Evolutionary conservation across 306 rosid species (phyloP), one percentile per base, ranked within the genome.

Genomic region (Dalbergia oliveri): DNA sequence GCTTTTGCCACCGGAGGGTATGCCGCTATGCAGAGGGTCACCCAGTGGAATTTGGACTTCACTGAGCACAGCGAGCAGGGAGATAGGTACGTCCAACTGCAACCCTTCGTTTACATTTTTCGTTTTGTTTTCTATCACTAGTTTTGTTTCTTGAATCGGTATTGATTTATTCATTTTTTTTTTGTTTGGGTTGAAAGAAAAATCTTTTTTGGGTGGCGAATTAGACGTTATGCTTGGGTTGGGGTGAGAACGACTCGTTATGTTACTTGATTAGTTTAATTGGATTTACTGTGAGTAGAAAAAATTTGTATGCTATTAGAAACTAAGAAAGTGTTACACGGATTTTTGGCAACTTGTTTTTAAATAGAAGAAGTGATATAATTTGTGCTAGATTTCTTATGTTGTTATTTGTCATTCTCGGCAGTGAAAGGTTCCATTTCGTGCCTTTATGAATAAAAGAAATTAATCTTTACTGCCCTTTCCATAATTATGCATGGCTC

Each of bases 21-120:
- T 37, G 97, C 97, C 16, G 93, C 93, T 68, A 92, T 92, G 91
- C 93, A 92, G 76, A 83, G 97, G 85, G 89, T 93, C 70, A 86
- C 87, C 3, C 96, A 93, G 41, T 93, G 97, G 97, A 91, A 93
- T 72, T 59, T 93, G 87, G 96, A 93, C 89, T 93, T 93, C 83
- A 84, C 96, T 0, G 90, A 93, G 79, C 90, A 91, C 60, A 89
- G 92, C 82, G 94, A 91, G 78, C 97, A 91, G 75, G 97, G 94
- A 43, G 96, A 93, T 66, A 89, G 92, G 97, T 93, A 64, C 50
- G 12, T 65, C 11, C n/a, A 18, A 41, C 16, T 58, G 8, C 53
- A 15, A 19, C 14, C 16, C 31, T 10, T 37, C 5, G 11, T 44
- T 44, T 44, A 9, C 9, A 0, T 0, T 35, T 49, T 41, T 31